Evolutionary conservation across 2,329 filamentous ascomycete species (phyloP).

Genomic region (Scytalidium sp.): DNA sequence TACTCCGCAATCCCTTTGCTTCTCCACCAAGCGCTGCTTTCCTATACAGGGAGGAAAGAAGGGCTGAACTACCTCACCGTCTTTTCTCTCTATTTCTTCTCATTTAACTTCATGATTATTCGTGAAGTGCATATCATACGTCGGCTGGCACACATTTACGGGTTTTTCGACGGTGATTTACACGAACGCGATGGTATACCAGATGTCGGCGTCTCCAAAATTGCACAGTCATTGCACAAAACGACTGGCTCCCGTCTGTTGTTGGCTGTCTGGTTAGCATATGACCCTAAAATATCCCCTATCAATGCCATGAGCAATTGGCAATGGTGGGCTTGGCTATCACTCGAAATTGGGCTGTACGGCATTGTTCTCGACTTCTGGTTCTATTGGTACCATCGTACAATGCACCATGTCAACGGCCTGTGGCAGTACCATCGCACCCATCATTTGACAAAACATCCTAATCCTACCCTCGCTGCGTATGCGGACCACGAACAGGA

Average conservation of each 20-base stretch:
- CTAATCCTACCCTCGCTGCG: constrained; percentile 25
- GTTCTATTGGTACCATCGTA: constrained; percentile 29
- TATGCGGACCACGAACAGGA: constrained; percentile 31
- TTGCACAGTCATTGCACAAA: constrained; percentile 17
- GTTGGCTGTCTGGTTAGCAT: constrained; percentile 23
- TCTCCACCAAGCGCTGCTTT: constrained; percentile 21
- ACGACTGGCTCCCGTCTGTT: constrained; percentile 20
- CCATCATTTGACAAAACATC: constrained; percentile 30
- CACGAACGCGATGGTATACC: constrained; percentile 33
- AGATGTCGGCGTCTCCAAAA: constrained; percentile 24
- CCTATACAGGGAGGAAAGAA: constrained; percentile 15
- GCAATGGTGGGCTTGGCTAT: constrained; percentile 21
- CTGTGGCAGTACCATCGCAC: constrained; percentile 30
- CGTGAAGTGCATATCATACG: constrained; percentile 28
- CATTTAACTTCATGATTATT: constrained; percentile 28
- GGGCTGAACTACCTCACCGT: constrained; percentile 19
- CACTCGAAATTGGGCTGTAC: constrained; percentile 29
- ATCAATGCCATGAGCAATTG: constrained; percentile 6
- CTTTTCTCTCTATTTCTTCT: constrained; percentile 29
- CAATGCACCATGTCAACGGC: constrained; percentile 24
- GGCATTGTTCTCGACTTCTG: constrained; percentile 27
- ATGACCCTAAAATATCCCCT: too few species aligned
- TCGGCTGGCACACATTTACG: constrained; percentile 26
- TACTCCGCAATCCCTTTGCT: constrained; percentile 27
- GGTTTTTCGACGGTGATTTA: constrained; percentile 30